Evolutionary conservation across 805 yeast genomes (phyloP).

Genomic region (Candida nanaspora): DNA sequence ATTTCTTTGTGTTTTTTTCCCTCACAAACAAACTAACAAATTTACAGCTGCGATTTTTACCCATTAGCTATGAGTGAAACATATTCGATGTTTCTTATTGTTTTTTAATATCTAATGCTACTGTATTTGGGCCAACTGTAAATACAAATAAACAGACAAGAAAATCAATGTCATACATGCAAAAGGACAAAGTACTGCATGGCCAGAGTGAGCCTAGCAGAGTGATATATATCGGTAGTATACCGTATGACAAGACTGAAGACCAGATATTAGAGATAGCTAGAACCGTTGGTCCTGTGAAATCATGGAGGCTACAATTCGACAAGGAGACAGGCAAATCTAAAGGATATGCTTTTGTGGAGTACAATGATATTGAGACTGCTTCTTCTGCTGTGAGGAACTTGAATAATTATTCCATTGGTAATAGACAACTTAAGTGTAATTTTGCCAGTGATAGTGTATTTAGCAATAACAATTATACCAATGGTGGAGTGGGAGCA

Average conservation of each 20-base stretch:
- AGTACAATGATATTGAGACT: constrained; percentile 74
- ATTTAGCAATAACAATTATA: constrained; percentile 8
- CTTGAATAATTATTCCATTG: constrained; percentile 70
- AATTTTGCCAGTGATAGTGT: constrained; percentile 57
- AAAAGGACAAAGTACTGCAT: background rate
- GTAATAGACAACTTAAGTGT: constrained; percentile 65
- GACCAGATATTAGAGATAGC: constrained; percentile 85
- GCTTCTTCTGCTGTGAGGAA: constrained; percentile 90
- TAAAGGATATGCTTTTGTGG: constrained; percentile 85
- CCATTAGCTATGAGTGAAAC: no score
- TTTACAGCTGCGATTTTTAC: no score
- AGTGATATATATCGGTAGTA: constrained; percentile 73
- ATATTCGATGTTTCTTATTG: no score
- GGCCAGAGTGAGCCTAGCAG: constrained; percentile 19
- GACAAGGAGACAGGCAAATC: constrained; percentile 88
- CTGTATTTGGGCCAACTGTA: no score
- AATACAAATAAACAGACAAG: no score
- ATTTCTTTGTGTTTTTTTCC: no score
- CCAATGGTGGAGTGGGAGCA: no score
- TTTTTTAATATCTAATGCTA: no score
- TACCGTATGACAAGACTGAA: constrained; percentile 91
- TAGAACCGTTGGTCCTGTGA: constrained; percentile 82
- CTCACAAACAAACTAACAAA: no score
- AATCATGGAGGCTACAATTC: constrained; percentile 65
- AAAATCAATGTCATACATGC: background rate